A percentile compares a stretch with the other conserved stretches of the same genome.
phyloP scores from a whole-genome alignment of 2,329 filamentous ascomycete species.

The Alternaria sp. region DNA sequence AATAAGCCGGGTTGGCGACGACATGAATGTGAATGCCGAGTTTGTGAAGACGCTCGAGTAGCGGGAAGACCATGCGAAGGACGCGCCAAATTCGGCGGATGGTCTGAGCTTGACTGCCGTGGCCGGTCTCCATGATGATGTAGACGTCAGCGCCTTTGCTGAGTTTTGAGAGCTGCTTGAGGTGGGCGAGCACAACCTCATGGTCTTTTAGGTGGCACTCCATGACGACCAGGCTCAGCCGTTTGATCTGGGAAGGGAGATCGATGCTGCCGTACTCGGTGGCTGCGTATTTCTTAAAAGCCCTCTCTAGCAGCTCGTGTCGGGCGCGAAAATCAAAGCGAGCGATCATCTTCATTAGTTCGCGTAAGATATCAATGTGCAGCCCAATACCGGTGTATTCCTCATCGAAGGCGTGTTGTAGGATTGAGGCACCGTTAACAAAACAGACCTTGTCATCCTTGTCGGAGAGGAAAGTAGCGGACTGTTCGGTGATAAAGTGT shows the following conservation, averaged over 20 bases:
- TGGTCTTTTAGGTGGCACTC: not conserved
- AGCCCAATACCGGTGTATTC: not conserved
- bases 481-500: no score
- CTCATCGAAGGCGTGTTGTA: not conserved
- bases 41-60: not conserved
- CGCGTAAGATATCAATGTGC: not conserved
- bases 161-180: not conserved
- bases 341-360: not conserved
- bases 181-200: not conserved
- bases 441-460: not conserved
- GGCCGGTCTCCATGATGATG: not conserved
- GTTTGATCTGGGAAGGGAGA: not conserved
- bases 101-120: not conserved
- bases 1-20: not conserved
- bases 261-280: not conserved
- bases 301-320: not conserved
- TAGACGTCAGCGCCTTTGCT: not conserved
- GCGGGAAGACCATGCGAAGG: not conserved
- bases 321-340: constrained; percentile 3
- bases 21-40: not conserved
- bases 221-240: not conserved
- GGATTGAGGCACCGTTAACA: no score
- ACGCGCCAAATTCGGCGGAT: not conserved
- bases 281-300: not conserved
- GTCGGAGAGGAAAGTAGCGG: no score